Percentiles rank a stretch among this genome's conserved stretches.
Evolutionary conservation across 331 rosid species (phyloP).

Genomic region (Pyracantha coccinea): DNA sequence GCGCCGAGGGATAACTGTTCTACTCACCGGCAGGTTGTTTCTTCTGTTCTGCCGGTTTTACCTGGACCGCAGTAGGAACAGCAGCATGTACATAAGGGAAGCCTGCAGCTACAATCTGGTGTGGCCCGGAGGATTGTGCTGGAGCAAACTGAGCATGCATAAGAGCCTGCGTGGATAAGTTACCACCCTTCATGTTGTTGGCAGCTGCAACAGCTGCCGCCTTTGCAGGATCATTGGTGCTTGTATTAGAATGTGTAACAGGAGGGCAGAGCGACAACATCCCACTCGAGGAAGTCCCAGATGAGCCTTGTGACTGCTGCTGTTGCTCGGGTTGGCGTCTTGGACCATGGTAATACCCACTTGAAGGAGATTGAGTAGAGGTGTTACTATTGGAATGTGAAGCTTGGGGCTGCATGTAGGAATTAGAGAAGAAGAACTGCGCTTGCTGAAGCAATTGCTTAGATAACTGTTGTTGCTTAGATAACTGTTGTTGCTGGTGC

Average conservation of each 20-base stretch:
- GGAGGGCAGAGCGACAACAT: conserved; percentile 47
- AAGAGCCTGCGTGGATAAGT: conserved; percentile 47
- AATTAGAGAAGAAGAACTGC: conserved; percentile 42
- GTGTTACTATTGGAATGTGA: conserved; percentile 47
- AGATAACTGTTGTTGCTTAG: conserved; percentile 22
- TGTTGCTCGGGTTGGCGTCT: conserved; percentile 64
- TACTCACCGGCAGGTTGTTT: conserved; percentile 99
- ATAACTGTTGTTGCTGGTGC: conserved; percentile 31
- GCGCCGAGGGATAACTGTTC: conserved; percentile 21
- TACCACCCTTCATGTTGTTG: conserved; percentile 43
- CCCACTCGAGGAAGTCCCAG: conserved; percentile 53
- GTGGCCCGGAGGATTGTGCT: conserved; percentile 58
- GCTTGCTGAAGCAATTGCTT: conserved; percentile 63
- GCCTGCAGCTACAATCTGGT: conserved; percentile 46
- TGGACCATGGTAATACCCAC: conserved; percentile 39
- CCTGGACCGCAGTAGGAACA: conserved; percentile 52
- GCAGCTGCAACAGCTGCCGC: conserved; percentile 33
- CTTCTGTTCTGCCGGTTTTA: conserved; percentile 88
- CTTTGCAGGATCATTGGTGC: conserved; percentile 48
- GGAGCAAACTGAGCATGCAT: conserved; percentile 55
- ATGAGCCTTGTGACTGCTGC: conserved; percentile 47
- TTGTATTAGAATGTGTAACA: conserved; percentile 19
- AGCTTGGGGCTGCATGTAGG: conserved; percentile 45
- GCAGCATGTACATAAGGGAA: conserved; percentile 60
- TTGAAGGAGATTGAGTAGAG: conserved; percentile 28